Evolutionary conservation across 805 yeast genomes (phyloP).

Genomic region (Candida sithepensis): DNA sequence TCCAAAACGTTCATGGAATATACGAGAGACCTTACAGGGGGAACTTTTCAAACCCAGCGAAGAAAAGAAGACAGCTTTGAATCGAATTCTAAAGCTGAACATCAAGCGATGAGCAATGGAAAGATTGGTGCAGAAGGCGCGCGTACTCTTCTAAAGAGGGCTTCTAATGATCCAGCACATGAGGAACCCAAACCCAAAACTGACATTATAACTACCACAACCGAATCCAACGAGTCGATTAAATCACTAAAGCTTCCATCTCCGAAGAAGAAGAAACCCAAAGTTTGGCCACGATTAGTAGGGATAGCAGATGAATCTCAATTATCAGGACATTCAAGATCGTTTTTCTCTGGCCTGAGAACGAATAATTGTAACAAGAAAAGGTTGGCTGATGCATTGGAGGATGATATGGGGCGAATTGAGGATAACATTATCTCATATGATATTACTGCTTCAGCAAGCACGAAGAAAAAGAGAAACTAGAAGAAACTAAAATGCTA

Average conservation of each 20-base stretch:
- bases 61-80: not conserved
- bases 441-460: not conserved
- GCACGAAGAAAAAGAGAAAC: not conserved
- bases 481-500: no score
- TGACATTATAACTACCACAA: not conserved
- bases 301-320: constrained; percentile 41
- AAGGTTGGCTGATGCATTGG: not conserved
- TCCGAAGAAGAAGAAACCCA: constrained; percentile 44
- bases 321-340: constrained; percentile 7
- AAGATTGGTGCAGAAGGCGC: no score
- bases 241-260: constrained; percentile 42
- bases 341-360: not conserved
- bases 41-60: constrained; percentile 18
- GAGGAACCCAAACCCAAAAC: no score
- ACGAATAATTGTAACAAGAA: not conserved
- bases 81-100: no score
- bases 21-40: constrained; percentile 17
- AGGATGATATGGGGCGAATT: constrained; percentile 3
- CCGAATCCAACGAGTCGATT: not conserved
- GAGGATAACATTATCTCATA: not conserved
- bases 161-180: no score
- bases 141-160: no score
- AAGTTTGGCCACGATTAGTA: constrained; percentile 44
- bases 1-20: constrained; percentile 21
- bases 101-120: no score